Percentiles rank a stretch among this genome's conserved stretches.
Evolutionary conservation across 2,329 filamentous ascomycete species (phyloP).

Genomic region (Colletotrichum cordylinicola): DNA sequence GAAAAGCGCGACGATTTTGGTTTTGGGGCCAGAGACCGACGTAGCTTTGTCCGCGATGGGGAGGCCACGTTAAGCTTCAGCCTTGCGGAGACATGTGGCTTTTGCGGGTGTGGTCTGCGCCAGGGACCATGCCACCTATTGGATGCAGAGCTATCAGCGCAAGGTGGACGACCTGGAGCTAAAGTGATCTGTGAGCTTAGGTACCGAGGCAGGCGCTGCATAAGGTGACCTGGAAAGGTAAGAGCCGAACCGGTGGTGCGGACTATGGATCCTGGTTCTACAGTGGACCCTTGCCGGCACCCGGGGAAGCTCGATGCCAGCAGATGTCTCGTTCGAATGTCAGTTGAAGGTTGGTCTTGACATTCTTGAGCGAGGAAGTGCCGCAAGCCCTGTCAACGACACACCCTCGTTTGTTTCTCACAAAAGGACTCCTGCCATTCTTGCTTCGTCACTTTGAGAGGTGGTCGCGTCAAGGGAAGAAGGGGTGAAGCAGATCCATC

Average conservation of each 20-base stretch:
- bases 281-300: neutral
- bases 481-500: neutral
- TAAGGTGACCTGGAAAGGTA: neutral
- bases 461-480: neutral
- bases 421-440: neutral
- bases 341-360: neutral
- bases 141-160: neutral
- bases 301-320: neutral
- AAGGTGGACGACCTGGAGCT: neutral
- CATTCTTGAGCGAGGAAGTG: neutral
- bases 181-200: neutral
- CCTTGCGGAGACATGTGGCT: neutral
- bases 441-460: neutral
- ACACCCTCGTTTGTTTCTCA: neutral
- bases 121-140: neutral
- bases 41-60: conserved; percentile 1
- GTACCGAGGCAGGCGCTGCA: neutral
- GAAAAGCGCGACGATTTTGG: neutral
- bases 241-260: neutral
- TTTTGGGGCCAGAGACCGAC: neutral
- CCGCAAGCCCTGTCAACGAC: neutral
- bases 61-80: conserved; percentile 18
- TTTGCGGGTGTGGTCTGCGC: neutral
- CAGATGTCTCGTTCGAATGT: neutral
- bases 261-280: neutral